These are phyloP conservation scores for Globisporangium spiculum DNA, from an alignment of 352 stramenopile genomes.

Conservation along the genomic window DNA sequence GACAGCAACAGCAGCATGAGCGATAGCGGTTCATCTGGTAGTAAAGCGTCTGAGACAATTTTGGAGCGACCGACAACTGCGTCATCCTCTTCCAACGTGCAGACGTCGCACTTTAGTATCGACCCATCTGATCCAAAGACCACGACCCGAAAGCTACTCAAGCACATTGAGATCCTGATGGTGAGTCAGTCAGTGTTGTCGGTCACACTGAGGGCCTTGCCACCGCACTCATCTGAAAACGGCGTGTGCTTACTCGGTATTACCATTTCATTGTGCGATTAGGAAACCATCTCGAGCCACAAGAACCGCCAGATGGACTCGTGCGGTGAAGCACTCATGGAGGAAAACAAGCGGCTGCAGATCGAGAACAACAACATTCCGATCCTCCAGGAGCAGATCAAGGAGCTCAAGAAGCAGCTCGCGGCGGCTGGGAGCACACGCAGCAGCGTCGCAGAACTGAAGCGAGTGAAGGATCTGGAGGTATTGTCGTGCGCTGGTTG, in stretches of 20 bases:
- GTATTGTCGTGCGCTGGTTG: conserved; percentile 13
- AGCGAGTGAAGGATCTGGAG: conserved; percentile 44
- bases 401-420: conserved; percentile 60
- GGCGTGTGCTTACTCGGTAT: not conserved
- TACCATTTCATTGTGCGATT: not conserved
- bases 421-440: not conserved
- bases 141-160: conserved; percentile 79
- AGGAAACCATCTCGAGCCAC: conserved; percentile 57
- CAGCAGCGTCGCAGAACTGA: conserved; percentile 16
- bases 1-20: not conserved
- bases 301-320: conserved; percentile 52
- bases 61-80: conserved; percentile 23
- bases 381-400: conserved; percentile 69
- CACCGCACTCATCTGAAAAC: not conserved
- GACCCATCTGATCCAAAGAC: conserved; percentile 80
- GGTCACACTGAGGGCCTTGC: no score
- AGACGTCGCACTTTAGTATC: conserved; percentile 56
- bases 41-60: not conserved
- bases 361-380: conserved; percentile 88
- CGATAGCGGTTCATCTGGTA: not conserved
- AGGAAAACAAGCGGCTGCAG: conserved; percentile 63
- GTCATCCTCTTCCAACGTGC: conserved; percentile 18
- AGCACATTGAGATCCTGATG: conserved; percentile 80
- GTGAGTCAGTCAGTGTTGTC: conserved; percentile 22
- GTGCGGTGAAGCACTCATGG: conserved; percentile 45